phyloP scores from a whole-genome alignment of 192 early-diverging fungal genomes.

The Gonapodya prolifera region DNA sequence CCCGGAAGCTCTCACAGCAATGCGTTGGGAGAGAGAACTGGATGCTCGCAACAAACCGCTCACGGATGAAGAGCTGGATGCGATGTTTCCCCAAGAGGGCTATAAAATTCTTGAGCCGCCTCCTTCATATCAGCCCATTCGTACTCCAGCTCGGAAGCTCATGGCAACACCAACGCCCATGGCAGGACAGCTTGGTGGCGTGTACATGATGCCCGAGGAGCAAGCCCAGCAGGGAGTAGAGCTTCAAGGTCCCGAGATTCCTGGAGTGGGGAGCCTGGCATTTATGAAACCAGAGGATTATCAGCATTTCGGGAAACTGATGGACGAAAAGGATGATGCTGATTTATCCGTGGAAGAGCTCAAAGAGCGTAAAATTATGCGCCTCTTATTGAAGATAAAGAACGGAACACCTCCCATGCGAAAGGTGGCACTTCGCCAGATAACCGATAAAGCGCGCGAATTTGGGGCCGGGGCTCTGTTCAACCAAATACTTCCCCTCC shows the following conservation, averaged over 20 bases:
- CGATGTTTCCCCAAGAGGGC: constrained; percentile 78
- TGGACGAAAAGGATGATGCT: constrained; percentile 73
- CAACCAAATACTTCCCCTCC: constrained; percentile 86
- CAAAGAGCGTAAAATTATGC: constrained; percentile 93
- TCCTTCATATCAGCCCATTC: constrained; percentile 75
- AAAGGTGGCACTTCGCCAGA: constrained; percentile 83
- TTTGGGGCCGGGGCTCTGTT: constrained; percentile 90
- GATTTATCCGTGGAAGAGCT: constrained; percentile 72
- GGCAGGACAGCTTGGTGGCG: constrained; percentile 41
- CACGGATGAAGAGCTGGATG: constrained; percentile 90
- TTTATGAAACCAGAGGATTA: constrained; percentile 96
- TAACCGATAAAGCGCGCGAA: constrained; percentile 89
- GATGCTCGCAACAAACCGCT: constrained; percentile 76
- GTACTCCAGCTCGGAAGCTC: constrained; percentile 90
- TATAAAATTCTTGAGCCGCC: constrained; percentile 90
- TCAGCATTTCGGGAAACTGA: constrained; percentile 88
- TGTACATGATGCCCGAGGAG: constrained; percentile 84
- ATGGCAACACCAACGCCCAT: constrained; percentile 87
- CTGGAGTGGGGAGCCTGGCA: constrained; percentile 69
- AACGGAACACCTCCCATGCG: constrained; percentile 93
- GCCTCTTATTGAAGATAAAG: constrained; percentile 92
- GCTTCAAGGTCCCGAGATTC: constrained; percentile 62
- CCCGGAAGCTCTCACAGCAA: constrained; percentile 58
- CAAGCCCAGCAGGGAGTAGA: constrained; percentile 41
- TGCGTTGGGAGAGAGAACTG: constrained; percentile 66